Evolutionary conservation across 2,329 filamentous ascomycete genomes (phyloP), one percentile per base, ranked within the genome.

Genomic region (Endoconidiophora polonica): DNA sequence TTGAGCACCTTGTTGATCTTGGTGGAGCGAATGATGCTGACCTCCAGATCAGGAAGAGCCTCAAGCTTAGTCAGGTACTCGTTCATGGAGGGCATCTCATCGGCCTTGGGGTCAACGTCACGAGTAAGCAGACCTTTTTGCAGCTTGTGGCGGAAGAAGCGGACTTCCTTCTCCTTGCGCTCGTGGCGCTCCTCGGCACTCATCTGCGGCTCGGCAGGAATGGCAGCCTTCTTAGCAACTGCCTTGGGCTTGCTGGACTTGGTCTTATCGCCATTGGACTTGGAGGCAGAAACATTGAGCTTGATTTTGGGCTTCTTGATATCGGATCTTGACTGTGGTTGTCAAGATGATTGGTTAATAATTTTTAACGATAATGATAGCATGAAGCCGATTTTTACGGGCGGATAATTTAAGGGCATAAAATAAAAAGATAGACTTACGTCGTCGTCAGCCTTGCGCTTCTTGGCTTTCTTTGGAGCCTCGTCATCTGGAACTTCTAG

Each of bases 1-100:
- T 93, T 94, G 52, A 98, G 74, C 9, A 98, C 90, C 69, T 98
- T 98, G 77, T 96, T 90, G 66, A 98, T 95, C 73, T 96, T 98
- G 55, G 91, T 98, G 12, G 70, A 72, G 55, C 85, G 79, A 59
- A 96, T 94, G 58, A 95, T 91, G 56, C 79, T 79, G 26, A 84
- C 86, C 62, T 96, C 90, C 3, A 96, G 76, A 56, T 94, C 84
- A 1, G 77, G 68, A 63, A 71, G 81, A 5, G 72, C 76, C 66
- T 98, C 91, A 4, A 98, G 76, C 63, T 93, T 86, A 26, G 72
- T 74, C 52, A 93, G 71, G 59, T 80, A 86, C 16, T 84, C 81
- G 3, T 80, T 80, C 81, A 91, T 87, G 44, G 70, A 67, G 55
- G 77, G 70, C 83, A 90, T 88, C 58, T 90, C 84, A 5, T 87